Evolutionary conservation across 2,329 filamentous ascomycete species (phyloP), one percentile per base, ranked within the genome.

Genomic region (Neocatenulostroma microsporum): DNA sequence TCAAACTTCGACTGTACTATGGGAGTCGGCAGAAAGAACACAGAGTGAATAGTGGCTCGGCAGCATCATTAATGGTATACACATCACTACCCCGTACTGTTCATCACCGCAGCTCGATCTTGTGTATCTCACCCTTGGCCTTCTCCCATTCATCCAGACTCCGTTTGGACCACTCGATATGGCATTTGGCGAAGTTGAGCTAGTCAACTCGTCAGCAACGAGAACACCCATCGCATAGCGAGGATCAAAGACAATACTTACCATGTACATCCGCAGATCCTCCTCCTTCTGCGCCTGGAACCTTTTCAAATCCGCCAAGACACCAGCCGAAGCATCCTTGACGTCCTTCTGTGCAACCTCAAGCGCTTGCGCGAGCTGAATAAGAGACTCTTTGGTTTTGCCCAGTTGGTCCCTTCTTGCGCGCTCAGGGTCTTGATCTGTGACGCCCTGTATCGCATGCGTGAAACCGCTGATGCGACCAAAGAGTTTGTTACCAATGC

Each of bases 221-320:
- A 21, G 23, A 21, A 27, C 21, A 12, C 21, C 21, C 17, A n/a
- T 12, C 14, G 27, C 9, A 14, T n/a, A 21, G 12, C 7, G 21
- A 25, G 17, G 26, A 23, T 3, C 2, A 20, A 34, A 34, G 6
- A 14, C 24, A 14, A 43, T 19, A 64, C 83, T 66, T 68, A 95
- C 91, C 91, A 98, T 98, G 60, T 96, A 96, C 45, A 84, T 78
- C 56, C 80, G 81, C 54, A 98, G 62, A 59, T 98, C 91, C 34
- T 89, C 86, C 64, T 98, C 93, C 63, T 98, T 98, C 63, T 96
- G 88, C 41, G 71, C 72, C 62, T 98, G 93, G 63, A 98, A 98
- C 42, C 91, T 73, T 66, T 87, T 86, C 42, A 98, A 67, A 57
- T 98, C 91, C 53, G 84, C 82, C 50, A 98, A 63, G 4, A 96